These are phyloP conservation scores for Suhomyces bribrorum DNA, from an alignment of 1,139 yeast species.

Conservation along the genomic window DNA sequence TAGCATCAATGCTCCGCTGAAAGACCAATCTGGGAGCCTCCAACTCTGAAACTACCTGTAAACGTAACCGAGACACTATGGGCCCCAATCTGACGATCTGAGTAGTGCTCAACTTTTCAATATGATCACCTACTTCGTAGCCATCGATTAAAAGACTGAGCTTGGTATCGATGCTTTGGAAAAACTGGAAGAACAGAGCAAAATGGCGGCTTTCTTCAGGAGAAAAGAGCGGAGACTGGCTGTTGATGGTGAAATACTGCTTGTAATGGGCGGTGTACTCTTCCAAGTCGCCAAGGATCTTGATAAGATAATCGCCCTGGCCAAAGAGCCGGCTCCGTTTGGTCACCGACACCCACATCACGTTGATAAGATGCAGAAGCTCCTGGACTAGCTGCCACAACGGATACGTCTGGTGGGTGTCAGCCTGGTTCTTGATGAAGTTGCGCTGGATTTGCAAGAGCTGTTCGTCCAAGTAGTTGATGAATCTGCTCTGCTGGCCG, in stretches of 20 bases:
- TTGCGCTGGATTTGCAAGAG: constrained; percentile 60
- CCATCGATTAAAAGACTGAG: constrained; percentile 47
- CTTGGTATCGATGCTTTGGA: constrained; percentile 46
- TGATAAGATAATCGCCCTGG: constrained; percentile 60
- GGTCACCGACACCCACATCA: constrained; percentile 23
- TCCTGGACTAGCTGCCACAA: constrained; percentile 20
- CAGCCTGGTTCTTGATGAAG: constrained; percentile 62
- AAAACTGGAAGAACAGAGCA: constrained; percentile 36
- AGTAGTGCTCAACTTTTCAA: constrained; percentile 33
- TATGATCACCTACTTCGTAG: constrained; percentile 15
- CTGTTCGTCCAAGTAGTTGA: constrained; percentile 60
- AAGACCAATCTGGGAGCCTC: constrained; percentile 15
- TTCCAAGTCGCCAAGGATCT: constrained; percentile 64
- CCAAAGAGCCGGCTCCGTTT: constrained; percentile 41
- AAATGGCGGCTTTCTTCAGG: constrained; percentile 18
- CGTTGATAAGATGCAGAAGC: constrained; percentile 15
- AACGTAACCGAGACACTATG: constrained; percentile 47
- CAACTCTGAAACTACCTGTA: constrained; percentile 19
- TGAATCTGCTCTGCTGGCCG: constrained; percentile 60
- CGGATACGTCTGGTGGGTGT: constrained; percentile 21
- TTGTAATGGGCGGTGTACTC: constrained; percentile 57
- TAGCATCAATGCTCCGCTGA: constrained; percentile 3
- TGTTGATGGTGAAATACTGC: constrained; percentile 11
- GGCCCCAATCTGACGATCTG: constrained; percentile 50
- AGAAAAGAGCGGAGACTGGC: constrained; percentile 10